Conservation (phyloP, 345 rosid species). For the Dovyalis caffra region DNA sequence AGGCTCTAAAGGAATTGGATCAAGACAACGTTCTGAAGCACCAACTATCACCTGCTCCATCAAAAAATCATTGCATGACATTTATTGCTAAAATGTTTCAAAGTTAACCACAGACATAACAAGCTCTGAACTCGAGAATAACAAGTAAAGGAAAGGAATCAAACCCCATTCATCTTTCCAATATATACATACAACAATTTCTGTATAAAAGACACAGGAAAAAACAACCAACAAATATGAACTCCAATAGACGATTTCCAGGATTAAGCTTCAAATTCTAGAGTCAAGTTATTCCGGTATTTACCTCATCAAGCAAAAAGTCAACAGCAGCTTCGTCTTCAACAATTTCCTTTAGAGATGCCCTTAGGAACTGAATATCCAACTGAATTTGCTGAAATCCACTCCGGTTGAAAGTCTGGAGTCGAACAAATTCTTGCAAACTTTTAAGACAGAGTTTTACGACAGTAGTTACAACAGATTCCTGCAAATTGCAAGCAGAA, state of each 20-base stretch:
- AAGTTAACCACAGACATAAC: background rate
- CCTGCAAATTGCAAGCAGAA: constrained; percentile 51
- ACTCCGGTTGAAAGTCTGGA: constrained; percentile 87
- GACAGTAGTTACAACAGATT: constrained; percentile 67
- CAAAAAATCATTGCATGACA: background rate
- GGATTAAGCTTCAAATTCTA: background rate
- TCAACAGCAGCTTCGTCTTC: constrained; percentile 91
- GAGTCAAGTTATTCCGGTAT: background rate
- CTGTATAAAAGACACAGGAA: background rate
- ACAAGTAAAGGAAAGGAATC: background rate
- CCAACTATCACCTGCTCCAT: constrained; percentile 82
- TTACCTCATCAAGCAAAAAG: constrained; percentile 95
- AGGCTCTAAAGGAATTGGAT: constrained; percentile 86
- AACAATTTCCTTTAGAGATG: constrained; percentile 59
- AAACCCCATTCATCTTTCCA: background rate
- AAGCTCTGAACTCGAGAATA: background rate
- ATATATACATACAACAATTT: background rate
- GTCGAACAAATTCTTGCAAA: constrained; percentile 88
- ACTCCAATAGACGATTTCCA: background rate
- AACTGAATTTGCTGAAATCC: constrained; percentile 99
- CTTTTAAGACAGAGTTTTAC: constrained; percentile 89
- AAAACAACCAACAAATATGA: background rate
- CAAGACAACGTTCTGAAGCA: constrained; percentile 91
- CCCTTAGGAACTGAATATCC: constrained; percentile 87
- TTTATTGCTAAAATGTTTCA: background rate